Percentiles rank a stretch among this genome's conserved stretches.
These are phyloP conservation scores for Eremochloa ophiuroides DNA, from an alignment of 176 grass and related monocot species.

Conservation along the genomic window DNA sequence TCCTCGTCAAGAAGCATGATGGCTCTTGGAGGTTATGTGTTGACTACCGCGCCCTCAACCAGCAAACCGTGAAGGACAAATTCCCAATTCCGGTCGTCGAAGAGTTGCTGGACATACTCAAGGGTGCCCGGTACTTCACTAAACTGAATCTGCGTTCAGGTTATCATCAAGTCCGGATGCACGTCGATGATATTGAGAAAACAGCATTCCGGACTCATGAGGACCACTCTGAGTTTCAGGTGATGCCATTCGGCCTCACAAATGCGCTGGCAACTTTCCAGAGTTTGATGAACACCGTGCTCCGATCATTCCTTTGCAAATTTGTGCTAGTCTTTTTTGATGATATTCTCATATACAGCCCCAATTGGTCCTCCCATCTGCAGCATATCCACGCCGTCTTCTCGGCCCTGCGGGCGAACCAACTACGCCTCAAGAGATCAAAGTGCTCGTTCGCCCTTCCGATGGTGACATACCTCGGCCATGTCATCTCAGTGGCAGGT, in stretches of 20 bases:
- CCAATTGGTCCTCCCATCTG: background rate
- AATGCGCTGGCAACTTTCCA: background rate
- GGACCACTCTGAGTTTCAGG: background rate
- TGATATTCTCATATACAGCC: background rate
- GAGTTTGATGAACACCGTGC: background rate
- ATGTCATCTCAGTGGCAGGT: background rate
- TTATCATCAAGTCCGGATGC: background rate
- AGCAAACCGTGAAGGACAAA: too few species aligned
- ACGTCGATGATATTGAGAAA: background rate
- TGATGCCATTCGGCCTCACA: background rate
- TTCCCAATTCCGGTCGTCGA: too few species aligned
- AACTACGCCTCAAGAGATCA: background rate
- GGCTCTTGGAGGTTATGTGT: too few species aligned
- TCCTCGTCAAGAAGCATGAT: too few species aligned
- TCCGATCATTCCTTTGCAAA: fast-evolving
- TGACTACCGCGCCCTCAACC: too few species aligned
- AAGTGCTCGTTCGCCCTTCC: background rate
- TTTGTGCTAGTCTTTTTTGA: background rate
- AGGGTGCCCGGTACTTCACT: background rate
- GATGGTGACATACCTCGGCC: background rate
- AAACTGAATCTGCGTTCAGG: background rate
- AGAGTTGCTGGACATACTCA: too few species aligned
- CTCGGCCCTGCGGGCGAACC: too few species aligned
- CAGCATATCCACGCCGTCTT: background rate
- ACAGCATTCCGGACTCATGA: background rate